phyloP scores from a whole-genome alignment of 2,329 filamentous ascomycete genomes.

The Xylaria sp. region DNA sequence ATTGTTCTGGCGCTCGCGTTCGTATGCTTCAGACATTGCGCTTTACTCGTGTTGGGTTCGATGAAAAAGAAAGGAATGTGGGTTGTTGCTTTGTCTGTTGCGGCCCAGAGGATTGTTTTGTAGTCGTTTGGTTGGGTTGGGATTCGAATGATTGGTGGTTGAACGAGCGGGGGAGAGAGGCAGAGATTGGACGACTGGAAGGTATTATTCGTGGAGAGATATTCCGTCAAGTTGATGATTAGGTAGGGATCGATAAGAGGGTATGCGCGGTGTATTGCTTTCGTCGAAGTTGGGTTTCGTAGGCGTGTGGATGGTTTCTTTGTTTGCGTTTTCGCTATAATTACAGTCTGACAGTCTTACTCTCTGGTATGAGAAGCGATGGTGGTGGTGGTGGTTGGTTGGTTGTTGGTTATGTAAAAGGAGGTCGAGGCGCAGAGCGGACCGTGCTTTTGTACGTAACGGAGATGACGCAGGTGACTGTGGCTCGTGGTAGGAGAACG shows the following conservation, averaged over 20 bases:
- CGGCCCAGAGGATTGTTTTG: not conserved
- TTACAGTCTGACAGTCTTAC: no score
- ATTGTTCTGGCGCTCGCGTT: constrained; percentile 88
- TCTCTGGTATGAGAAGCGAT: not conserved
- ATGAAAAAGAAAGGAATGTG: not conserved
- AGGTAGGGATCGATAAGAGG: not conserved
- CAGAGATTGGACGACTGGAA: no score
- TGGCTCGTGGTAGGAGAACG: not conserved
- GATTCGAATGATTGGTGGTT: not conserved
- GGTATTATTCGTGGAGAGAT: no score
- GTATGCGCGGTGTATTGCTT: not conserved
- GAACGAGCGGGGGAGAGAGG: no score
- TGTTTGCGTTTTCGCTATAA: not conserved
- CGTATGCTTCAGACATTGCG: constrained; percentile 68
- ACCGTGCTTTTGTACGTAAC: not conserved
- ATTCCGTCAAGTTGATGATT: not conserved
- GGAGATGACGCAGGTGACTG: not conserved
- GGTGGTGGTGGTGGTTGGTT: not conserved
- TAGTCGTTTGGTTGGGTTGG: not conserved
- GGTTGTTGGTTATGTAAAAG: constrained; percentile 10
- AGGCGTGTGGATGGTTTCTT: not conserved
- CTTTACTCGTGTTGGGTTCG: not conserved
- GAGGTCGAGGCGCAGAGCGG: constrained; percentile 15
- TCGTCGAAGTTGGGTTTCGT: not conserved
- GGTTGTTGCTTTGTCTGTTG: not conserved